Percentiles rank a stretch among this genome's conserved stretches.
These are phyloP conservation scores for Kodamaea plutei DNA, from an alignment of 1,139 yeast genomes.

Conservation along the genomic window DNA sequence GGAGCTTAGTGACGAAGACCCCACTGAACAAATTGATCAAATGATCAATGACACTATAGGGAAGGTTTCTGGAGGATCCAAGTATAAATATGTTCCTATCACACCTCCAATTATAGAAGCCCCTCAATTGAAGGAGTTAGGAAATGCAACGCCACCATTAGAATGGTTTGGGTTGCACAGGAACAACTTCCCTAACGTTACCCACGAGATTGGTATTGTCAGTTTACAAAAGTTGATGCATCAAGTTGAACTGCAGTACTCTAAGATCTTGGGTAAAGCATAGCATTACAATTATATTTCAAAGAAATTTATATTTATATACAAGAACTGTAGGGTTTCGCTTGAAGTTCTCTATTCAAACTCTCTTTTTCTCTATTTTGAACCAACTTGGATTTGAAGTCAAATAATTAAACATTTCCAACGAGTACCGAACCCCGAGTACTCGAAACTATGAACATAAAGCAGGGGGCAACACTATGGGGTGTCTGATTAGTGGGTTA, in stretches of 20 bases:
- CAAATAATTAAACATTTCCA: no score
- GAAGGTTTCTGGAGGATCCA: conserved; percentile 58
- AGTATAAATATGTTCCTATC: conserved; percentile 59
- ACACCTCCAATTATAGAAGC: conserved; percentile 80
- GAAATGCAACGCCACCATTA: conserved; percentile 95
- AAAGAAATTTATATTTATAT: no score
- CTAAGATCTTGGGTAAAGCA: conserved; percentile 43
- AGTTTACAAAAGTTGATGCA: conserved; percentile 69
- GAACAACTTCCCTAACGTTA: conserved; percentile 74
- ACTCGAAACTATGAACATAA: no score
- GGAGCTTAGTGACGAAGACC: conserved; percentile 28
- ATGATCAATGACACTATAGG: conserved; percentile 56
- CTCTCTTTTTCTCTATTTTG: no score
- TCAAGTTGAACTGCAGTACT: conserved; percentile 52
- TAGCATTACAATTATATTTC: conserved; percentile 10
- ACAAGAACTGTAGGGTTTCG: background rate
- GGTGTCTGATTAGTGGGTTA: conserved; percentile 53
- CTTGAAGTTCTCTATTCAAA: background rate
- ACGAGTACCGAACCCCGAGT: no score
- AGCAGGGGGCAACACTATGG: background rate
- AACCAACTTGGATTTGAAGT: no score
- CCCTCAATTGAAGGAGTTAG: conserved; percentile 85
- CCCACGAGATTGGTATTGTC: conserved; percentile 76
- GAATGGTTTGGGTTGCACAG: conserved; percentile 97
- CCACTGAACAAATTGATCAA: conserved; percentile 37